Percentiles rank a stretch among this genome's conserved stretches.
Conservation (phyloP, 2,329 filamentous ascomycete genomes). For the Mollisia scopiformis region DNA sequence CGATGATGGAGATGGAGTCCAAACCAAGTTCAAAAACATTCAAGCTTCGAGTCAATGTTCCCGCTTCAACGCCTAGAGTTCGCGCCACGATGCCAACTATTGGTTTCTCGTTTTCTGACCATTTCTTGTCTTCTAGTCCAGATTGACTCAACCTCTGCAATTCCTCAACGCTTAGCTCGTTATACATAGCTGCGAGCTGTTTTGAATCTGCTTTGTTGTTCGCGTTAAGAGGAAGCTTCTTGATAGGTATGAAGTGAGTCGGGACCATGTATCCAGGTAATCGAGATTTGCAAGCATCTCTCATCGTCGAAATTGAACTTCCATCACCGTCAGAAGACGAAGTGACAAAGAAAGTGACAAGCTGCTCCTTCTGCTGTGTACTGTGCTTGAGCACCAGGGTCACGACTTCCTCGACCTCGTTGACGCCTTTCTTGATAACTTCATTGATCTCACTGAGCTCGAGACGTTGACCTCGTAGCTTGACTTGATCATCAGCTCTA, state of each 20-base stretch:
- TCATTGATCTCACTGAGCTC: constrained; percentile 93
- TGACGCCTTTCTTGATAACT: constrained; percentile 67
- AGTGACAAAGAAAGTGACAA: constrained; percentile 74
- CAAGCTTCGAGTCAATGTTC: constrained; percentile 50
- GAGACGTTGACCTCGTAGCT: constrained; percentile 84
- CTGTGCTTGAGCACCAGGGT: constrained; percentile 76
- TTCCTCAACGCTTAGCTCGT: constrained; percentile 56
- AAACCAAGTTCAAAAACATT: constrained; percentile 86
- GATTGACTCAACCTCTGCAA: constrained; percentile 58
- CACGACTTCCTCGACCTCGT: constrained; percentile 65
- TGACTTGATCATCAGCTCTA: constrained; percentile 88
- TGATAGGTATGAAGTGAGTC: constrained; percentile 75
- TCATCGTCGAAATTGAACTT: constrained; percentile 49
- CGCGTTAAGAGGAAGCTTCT: constrained; percentile 75
- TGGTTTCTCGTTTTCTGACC: constrained; percentile 44
- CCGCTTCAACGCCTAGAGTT: constrained; percentile 38
- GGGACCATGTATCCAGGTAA: constrained; percentile 91
- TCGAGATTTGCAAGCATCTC: constrained; percentile 65
- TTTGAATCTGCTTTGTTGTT: constrained; percentile 90
- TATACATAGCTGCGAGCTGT: constrained; percentile 68
- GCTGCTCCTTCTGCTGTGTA: constrained; percentile 76
- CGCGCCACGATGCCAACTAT: constrained; percentile 58
- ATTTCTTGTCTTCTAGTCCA: constrained; percentile 33
- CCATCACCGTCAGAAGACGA: constrained; percentile 35
- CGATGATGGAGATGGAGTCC: constrained; percentile 83